Evolutionary conservation across 108 stramenopile species (phyloP), one percentile per base, ranked within the genome.

Genomic region (Fragilaria radians): DNA sequence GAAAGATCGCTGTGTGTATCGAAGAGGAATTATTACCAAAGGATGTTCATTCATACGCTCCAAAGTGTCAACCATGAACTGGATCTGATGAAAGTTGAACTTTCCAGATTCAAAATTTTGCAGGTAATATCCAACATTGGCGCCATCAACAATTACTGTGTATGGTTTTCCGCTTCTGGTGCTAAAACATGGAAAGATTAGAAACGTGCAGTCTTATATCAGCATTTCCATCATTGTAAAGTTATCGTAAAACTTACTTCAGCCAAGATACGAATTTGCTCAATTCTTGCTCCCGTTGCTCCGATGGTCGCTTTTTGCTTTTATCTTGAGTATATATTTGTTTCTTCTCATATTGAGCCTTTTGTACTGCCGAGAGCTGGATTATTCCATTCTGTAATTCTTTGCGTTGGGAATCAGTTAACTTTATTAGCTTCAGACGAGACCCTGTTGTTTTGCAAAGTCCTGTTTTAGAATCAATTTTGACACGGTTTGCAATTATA

Each of bases 101-200:
- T 34, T 51, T 42, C 68, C 36, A 14, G 48, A 54, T 48, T 33
- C 56, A 63, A 88, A 93, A 73, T 89, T 93, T 52, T 73, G 25
- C 2, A 87, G 91, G 54, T 85, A 93, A 42, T 89, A 89, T 7
- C 73, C 89, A 34, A 85, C 72, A 65, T 91, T 91, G 27, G 87
- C 67, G 45, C 89, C 85, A 73, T 86, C 85, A 22, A 93, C 62
- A 48, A 93, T 88, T 21, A 83, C 82, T 17, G 91, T 93, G 56
- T 84, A 93, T 27, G 88, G 88, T 30, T 76, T 63, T 9, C 85
- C 88, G 24, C 75, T n/a, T n/a, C n/a, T n/a, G n/a, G n/a, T n/a
- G n/a, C n/a, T n/a, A n/a, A n/a, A n/a, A n/a, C n/a, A n/a, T n/a
- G n/a, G n/a, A n/a, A n/a, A n/a, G n/a, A n/a, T n/a, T n/a, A n/a